phyloP scores from a whole-genome alignment of 371 early-diverging fungal genomes.

The Apophysomyces trapeziformis region DNA sequence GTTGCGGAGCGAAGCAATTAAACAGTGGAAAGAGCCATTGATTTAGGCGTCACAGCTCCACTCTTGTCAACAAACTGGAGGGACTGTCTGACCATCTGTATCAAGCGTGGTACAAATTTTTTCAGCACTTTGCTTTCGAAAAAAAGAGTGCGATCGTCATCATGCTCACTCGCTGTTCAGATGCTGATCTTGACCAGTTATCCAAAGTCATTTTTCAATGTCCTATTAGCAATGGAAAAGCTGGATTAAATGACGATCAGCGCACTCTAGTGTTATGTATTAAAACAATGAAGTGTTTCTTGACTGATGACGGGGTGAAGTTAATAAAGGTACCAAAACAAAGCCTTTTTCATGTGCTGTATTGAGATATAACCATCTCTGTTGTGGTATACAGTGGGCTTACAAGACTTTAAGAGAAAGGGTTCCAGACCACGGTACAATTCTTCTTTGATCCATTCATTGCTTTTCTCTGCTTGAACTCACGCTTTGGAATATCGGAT shows the following conservation, averaged over 20 bases:
- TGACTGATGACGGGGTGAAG: constrained; percentile 22
- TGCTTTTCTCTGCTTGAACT: background rate
- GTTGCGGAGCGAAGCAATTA: no score
- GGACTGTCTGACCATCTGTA: no score
- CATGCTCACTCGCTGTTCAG: constrained; percentile 14
- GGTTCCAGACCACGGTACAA: constrained; percentile 19
- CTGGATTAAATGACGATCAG: constrained; percentile 5
- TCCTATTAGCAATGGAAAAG: constrained; percentile 9
- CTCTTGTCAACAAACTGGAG: no score
- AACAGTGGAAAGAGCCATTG: no score
- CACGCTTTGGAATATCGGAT: background rate
- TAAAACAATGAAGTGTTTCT: constrained; percentile 22
- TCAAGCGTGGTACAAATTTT: no score
- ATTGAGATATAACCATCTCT: background rate
- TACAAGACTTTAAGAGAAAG: constrained; percentile 20
- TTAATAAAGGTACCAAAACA: constrained; percentile 19
- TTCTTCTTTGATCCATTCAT: background rate
- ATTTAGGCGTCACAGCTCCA: no score
- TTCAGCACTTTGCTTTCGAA: no score
- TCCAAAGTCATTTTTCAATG: constrained; percentile 9
- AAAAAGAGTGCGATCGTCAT: background rate
- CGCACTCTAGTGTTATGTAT: constrained; percentile 15
- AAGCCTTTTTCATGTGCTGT: background rate
- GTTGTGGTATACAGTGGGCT: constrained; percentile 24
- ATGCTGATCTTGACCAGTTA: constrained; percentile 17